Base-by-base conservation (phyloP, 768 basidiomycete genomes). In the Termitomyces sp. region DNA sequence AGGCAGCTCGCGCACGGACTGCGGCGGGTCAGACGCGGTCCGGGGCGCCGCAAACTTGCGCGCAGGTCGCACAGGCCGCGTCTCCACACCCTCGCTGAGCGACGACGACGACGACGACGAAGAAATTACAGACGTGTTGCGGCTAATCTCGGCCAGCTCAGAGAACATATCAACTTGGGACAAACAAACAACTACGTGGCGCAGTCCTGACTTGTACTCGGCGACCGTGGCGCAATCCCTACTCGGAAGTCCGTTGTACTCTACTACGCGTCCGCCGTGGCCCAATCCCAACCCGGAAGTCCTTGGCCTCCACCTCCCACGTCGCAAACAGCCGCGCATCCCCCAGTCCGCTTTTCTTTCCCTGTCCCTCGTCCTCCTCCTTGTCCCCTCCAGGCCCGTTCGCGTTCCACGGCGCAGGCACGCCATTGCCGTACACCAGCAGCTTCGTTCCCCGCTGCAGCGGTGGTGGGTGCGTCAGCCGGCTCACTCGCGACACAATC, bases 51-150 rank as follows among this genome's bases (percentile, higher is more conserved):
- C 85, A 75, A 87, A 89, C 0, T 80, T 82, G 47, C 87, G 82
- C 7, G 80, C 71, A 6, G 86, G 84, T 5, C 86, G 82, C 32
- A 77, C 79, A 0, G 80, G 77, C 1, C 35, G 59, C 0, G 7
- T 4, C 5, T 50, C 48, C 13, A 16, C 23, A 14, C 80, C 75
- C 7, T 79, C 76, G 28, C 69, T 72, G 44, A 77, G 73, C 16
- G 82, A 80, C 59, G 78, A 75, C 5, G 57, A 57, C 40, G 85
- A 86, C 67, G 78, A 81, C 61, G 84, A 86, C 44, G 79, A 83
- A 0, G 87, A 89, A 58, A 90, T 87, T 68, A 88, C 89, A 13
- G 88, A 89, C 1, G 88, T 79, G 75, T 89, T 89, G 69, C 89
- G 82, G 74, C 85, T 87, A 53, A 90, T 79, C 69, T 86, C 84